Conservation (phyloP, 225 moss, liverwort and hornwort genomes). For the Climacium dendroides region DNA sequence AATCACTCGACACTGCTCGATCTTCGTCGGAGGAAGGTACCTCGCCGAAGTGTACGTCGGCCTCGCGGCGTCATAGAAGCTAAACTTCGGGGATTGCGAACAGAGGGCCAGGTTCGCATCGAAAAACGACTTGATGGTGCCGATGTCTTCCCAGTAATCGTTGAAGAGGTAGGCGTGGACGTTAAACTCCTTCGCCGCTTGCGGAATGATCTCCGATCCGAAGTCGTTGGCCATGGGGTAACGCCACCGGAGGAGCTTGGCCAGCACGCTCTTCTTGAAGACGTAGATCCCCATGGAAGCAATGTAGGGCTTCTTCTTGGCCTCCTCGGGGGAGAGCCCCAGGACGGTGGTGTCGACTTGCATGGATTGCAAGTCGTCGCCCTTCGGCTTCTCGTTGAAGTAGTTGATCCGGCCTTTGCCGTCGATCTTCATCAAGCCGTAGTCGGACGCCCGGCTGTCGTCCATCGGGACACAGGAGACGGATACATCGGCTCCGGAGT, state of each 20-base stretch:
- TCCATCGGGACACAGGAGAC: constrained; percentile 56
- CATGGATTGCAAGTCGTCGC: constrained; percentile 57
- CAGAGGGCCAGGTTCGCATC: constrained; percentile 68
- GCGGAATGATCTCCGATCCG: constrained; percentile 62
- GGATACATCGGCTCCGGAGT: constrained; percentile 45
- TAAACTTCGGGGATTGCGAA: constrained; percentile 22
- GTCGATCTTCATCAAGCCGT: constrained; percentile 71
- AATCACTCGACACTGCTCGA: constrained; percentile 27
- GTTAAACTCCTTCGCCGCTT: constrained; percentile 58
- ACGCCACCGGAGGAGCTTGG: constrained; percentile 56
- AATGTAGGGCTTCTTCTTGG: constrained; percentile 57
- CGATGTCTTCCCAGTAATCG: constrained; percentile 82
- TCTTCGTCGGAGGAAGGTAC: constrained; percentile 31
- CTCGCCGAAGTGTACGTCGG: constrained; percentile 37
- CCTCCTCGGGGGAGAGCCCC: constrained; percentile 44
- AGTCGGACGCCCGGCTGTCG: constrained; percentile 68
- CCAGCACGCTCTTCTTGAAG: constrained; percentile 60
- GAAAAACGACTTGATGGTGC: constrained; percentile 70
- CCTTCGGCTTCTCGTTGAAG: constrained; percentile 73
- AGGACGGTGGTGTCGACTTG: constrained; percentile 73
- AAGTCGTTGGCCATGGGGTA: constrained; percentile 64
- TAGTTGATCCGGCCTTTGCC: constrained; percentile 34
- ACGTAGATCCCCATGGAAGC: constrained; percentile 85
- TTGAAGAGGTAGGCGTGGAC: constrained; percentile 65
- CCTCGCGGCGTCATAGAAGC: constrained; percentile 33